Evolutionary conservation across 2,329 filamentous ascomycete species (phyloP).

Genomic region (Trichoderma polysporum): DNA sequence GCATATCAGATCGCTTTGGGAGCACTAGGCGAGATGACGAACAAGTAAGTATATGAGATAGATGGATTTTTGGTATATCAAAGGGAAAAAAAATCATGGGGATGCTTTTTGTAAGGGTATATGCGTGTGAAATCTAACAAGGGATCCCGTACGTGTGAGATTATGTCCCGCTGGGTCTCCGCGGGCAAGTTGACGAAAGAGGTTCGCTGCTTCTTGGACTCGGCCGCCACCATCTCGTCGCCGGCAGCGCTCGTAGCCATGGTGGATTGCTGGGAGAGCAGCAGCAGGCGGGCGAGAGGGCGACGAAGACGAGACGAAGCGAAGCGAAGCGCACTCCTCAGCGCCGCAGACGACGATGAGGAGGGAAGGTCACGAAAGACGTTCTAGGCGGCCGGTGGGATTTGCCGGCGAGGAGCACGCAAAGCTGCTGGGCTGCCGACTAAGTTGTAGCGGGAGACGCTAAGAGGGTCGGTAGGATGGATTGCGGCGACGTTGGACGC

Average conservation of each 20-base stretch:
- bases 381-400: background rate
- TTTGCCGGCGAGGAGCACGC: background rate
- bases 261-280: constrained; percentile 20
- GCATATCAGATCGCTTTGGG: constrained; percentile 53
- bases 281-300: constrained; percentile 13
- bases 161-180: constrained; percentile 51
- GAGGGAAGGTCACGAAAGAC: background rate
- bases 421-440: background rate
- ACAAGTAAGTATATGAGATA: background rate
- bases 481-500: background rate
- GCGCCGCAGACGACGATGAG: background rate
- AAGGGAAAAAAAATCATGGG: background rate
- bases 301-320: constrained; percentile 5
- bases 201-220: constrained; percentile 22
- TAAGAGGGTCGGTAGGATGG: background rate
- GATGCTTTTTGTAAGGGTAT: background rate
- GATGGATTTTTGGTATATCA: background rate
- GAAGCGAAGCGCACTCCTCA: constrained; percentile 10
- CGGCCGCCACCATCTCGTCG: constrained; percentile 29
- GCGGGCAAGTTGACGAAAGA: constrained; percentile 45
- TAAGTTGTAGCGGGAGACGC: background rate
- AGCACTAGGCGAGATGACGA: constrained; percentile 42
- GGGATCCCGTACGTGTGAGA: constrained; percentile 44
- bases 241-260: constrained; percentile 39
- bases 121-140: background rate